phyloP scores from a whole-genome alignment of 2,329 filamentous ascomycete genomes.

The Aspergillus puulaauensis region DNA sequence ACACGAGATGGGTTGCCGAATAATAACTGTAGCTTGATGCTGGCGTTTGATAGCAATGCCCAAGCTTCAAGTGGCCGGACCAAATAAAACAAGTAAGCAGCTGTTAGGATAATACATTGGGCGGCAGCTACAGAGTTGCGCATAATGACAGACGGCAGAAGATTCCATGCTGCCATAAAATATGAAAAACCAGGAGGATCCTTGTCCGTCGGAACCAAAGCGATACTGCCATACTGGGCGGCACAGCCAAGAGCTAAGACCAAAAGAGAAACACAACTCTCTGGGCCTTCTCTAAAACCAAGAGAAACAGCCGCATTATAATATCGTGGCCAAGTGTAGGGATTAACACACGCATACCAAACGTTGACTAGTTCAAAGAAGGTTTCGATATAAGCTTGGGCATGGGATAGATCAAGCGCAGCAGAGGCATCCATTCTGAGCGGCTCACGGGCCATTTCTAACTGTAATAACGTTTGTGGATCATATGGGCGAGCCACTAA shows the following conservation, averaged over 20 bases:
- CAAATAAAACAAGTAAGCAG: slow-evolving; percentile 79
- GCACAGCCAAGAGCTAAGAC: slow-evolving; percentile 77
- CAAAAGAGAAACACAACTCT: slow-evolving; percentile 78
- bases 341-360: slow-evolving; percentile 84
- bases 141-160: slow-evolving; percentile 77
- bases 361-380: slow-evolving; percentile 81
- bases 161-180: slow-evolving; percentile 76
- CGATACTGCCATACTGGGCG: slow-evolving; percentile 73
- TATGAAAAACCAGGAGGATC: slow-evolving; percentile 75
- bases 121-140: slow-evolving; percentile 74
- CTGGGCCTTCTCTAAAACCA: slow-evolving; percentile 73
- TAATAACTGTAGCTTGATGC: slow-evolving; percentile 76
- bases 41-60: slow-evolving; percentile 75
- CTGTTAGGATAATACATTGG: slow-evolving; percentile 77
- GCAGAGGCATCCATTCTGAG: slow-evolving; percentile 59
- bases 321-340: slow-evolving; percentile 74
- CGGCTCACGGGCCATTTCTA: slow-evolving; percentile 78
- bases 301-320: slow-evolving; percentile 74
- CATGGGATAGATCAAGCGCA: slow-evolving; percentile 72
- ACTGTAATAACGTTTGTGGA: slow-evolving; percentile 75
- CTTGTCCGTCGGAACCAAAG: slow-evolving; percentile 65
- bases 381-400: slow-evolving; percentile 70
- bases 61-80: slow-evolving; percentile 81
- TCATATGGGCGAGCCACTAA: slow-evolving; percentile 76
- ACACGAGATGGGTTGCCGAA: slow-evolving; percentile 72